Base-by-base conservation (phyloP, 2,329 filamentous ascomycete genomes). In the Juglanconis juglandina region DNA sequence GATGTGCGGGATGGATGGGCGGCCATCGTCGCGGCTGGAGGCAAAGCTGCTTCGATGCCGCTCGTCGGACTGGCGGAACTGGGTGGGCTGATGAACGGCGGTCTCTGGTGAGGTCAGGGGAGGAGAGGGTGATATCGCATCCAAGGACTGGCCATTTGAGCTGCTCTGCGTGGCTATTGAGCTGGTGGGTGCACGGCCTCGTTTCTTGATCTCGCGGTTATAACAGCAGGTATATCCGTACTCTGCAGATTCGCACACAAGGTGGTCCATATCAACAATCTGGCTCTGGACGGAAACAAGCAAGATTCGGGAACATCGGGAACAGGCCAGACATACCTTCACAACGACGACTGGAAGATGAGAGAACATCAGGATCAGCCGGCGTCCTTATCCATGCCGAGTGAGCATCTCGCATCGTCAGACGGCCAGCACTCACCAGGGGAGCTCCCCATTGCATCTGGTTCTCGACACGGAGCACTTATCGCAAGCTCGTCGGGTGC, bases 381-480 rank as follows among this genome's bases (percentile, higher is more conserved):
- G 14, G 14, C 4, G 46, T 32, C 9, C 46, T 11, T 39, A 11
- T 39, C n/a, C 39, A 42, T 42, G 4, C 39, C n/a, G 39, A 4
- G n/a, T 14, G 39, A 14, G n/a, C n/a, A 4, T 4, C 39, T 42
- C 39, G 39, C 10, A 11, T 42, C n/a, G 53, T 49, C 17, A 52
- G 37, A 9, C 8, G 34, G 32, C 17, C 7, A 34, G n/a, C 11
- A 62, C 74, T 72, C 63, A 79, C 77, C 73, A 78, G 47, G 73
- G 72, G 34, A 59, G 65, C 54, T 75, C 68, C 24, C 77, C 77
- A 63, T 79, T 73, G 60, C 77, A 80, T 42, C 77, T 70, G 5
- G 75, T 76, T 59, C 76, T 69, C 2, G 75, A 77, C 5, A 68
- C 65, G 56, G 73, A 77, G 66, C 74, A 75, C 39, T 71, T 69